A percentile compares a stretch with the other conserved stretches of the same genome.
Conservation (phyloP, 768 basidiomycete species). For the Termitomyces sp. region DNA sequence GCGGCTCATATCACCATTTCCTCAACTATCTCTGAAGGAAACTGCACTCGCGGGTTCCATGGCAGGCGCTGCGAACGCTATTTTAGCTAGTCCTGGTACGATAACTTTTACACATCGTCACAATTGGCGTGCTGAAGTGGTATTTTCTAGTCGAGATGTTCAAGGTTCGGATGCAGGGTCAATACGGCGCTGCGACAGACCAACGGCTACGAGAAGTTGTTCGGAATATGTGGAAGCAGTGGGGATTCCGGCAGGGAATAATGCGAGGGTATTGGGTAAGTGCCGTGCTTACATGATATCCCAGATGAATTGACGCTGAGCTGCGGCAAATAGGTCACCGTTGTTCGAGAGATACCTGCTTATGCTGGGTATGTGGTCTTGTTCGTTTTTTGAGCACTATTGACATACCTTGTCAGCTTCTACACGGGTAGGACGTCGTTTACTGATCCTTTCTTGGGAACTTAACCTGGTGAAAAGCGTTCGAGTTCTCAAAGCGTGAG, state of each 20-base stretch:
- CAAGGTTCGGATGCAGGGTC: slow-evolving; percentile 96
- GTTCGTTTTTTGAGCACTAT: not conserved
- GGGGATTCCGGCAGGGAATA: slow-evolving; percentile 82
- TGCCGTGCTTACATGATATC: not conserved
- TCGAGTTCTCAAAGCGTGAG: slow-evolving; percentile 83
- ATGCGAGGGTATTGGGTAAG: slow-evolving; percentile 97
- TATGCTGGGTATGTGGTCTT: slow-evolving; percentile 71
- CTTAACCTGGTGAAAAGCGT: slow-evolving; percentile 67
- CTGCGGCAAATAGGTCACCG: slow-evolving; percentile 61
- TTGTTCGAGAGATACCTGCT: slow-evolving; percentile 91
- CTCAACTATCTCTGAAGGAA: slow-evolving; percentile 73
- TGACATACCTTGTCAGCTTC: slow-evolving; percentile 38
- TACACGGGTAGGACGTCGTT: not conserved
- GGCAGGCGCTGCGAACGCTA: slow-evolving; percentile 87
- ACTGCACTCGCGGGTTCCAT: slow-evolving; percentile 84
- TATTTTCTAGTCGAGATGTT: slow-evolving; percentile 84
- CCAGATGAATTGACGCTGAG: not conserved
- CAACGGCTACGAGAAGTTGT: slow-evolving; percentile 70
- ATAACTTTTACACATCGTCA: not conserved
- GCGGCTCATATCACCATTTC: slow-evolving; percentile 84
- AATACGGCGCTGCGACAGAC: slow-evolving; percentile 80
- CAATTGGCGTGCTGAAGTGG: not conserved
- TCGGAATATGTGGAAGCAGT: slow-evolving; percentile 80
- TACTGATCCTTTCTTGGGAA: not conserved
- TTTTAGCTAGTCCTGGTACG: slow-evolving; percentile 86